Percentiles rank a stretch among this genome's conserved stretches.
phyloP scores from a whole-genome alignment of 202 grass and related monocot species.

The Panicum hallii region DNA sequence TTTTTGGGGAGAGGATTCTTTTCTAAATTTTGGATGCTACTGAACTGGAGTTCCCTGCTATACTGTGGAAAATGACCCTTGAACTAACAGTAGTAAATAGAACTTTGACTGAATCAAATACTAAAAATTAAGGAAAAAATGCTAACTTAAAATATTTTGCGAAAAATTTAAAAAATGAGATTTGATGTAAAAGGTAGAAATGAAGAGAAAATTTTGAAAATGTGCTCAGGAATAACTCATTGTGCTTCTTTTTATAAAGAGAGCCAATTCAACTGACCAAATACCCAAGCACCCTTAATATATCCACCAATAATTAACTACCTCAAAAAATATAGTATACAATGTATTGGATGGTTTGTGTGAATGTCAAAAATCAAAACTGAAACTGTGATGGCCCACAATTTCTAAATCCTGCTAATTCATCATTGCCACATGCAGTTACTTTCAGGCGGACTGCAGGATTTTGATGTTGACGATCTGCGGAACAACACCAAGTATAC shows the following conservation, averaged over 20 bases:
- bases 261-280: neutral
- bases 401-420: conserved; percentile 34
- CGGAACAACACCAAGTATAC: conserved; percentile 92
- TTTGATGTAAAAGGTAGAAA: neutral
- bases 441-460: conserved; percentile 85
- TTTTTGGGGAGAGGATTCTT: conserved; percentile 1
- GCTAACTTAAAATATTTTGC: neutral
- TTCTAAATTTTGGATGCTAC: conserved; percentile 23
- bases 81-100: neutral
- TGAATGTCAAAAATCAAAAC: neutral
- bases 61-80: neutral
- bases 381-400: neutral
- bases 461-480: conserved; percentile 91
- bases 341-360: neutral
- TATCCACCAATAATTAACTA: conserved; percentile 1
- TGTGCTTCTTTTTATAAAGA: neutral
- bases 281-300: conserved; percentile 6
- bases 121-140: neutral
- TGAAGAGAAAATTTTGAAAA: conserved; percentile 6
- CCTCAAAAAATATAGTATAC: neutral
- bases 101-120: conserved; percentile 19
- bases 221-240: neutral
- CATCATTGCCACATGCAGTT: conserved; percentile 60
- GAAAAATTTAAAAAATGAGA: neutral
- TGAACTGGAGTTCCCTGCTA: neutral